These are phyloP conservation scores for Boehmeria nivea DNA, from an alignment of 306 rosid genomes.

Conservation along the genomic window DNA sequence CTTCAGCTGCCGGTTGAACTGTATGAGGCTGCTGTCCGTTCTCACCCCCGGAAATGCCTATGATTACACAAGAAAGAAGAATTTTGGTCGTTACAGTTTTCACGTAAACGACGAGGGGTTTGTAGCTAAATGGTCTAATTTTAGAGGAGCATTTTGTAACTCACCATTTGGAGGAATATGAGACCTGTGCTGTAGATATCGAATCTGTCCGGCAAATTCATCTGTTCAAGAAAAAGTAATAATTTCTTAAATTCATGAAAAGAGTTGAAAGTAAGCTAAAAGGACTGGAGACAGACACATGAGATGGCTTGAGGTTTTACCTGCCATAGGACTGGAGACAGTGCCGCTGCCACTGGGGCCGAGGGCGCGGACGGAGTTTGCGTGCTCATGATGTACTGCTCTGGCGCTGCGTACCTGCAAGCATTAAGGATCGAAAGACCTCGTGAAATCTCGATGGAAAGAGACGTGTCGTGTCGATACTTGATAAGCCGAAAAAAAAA, in stretches of 20 bases:
- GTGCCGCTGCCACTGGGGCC: conserved; percentile 93
- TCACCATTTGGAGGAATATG: conserved; percentile 92
- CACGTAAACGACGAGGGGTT: too few relatives aligned
- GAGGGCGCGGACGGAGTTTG: conserved; percentile 98
- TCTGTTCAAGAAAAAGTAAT: conserved; percentile 45
- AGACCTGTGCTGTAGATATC: conserved; percentile 93
- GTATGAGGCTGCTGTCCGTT: conserved; percentile 68
- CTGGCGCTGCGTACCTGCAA: conserved; percentile 92
- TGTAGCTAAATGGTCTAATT: too few relatives aligned
- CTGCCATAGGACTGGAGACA: conserved; percentile 98
- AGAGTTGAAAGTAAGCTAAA: conserved; percentile 18
- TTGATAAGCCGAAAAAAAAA: too few relatives aligned
- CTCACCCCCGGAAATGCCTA: conserved; percentile 78
- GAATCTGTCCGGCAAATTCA: conserved; percentile 87
- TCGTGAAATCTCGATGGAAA: background rate
- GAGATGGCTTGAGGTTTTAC: conserved; percentile 28
- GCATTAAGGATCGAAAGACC: background rate
- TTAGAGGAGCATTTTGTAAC: too few relatives aligned
- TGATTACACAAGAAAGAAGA: conserved; percentile 20
- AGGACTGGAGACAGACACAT: too few relatives aligned
- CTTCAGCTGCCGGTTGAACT: conserved; percentile 84
- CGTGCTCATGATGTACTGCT: conserved; percentile 98
- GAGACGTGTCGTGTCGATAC: too few relatives aligned
- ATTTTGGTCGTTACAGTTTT: background rate
- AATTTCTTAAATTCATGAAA: conserved; percentile 15